Percentiles rank a stretch among this genome's conserved stretches.
Conservation (phyloP, 805 yeast genomes). For the Kodamaea neixiangensis region DNA sequence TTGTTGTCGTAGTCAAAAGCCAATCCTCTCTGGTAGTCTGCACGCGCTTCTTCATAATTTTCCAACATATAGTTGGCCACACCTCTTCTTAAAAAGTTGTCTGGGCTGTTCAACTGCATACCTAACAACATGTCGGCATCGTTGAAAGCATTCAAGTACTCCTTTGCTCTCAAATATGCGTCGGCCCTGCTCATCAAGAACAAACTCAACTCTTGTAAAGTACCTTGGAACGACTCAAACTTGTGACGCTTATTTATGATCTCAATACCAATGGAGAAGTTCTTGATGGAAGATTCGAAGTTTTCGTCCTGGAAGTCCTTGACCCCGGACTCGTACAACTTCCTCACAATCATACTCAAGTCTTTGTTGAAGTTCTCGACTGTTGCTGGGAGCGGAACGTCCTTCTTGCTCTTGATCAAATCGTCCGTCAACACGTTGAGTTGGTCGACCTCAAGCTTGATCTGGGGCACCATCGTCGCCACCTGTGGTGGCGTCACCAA, state of each 20-base stretch:
- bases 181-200: slow-evolving; percentile 73
- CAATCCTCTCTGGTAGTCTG: slow-evolving; percentile 72
- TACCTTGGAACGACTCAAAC: slow-evolving; percentile 73
- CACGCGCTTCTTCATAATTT: slow-evolving; percentile 60
- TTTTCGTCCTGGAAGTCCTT: slow-evolving; percentile 55
- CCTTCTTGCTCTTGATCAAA: slow-evolving; percentile 42
- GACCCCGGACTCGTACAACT: slow-evolving; percentile 65
- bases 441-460: slow-evolving; percentile 45
- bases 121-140: slow-evolving; percentile 69
- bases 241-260: slow-evolving; percentile 67
- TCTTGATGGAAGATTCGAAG: slow-evolving; percentile 61
- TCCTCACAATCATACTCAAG: slow-evolving; percentile 58
- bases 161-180: slow-evolving; percentile 56
- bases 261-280: slow-evolving; percentile 65
- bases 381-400: slow-evolving; percentile 57
- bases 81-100: slow-evolving; percentile 71
- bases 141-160: slow-evolving; percentile 59
- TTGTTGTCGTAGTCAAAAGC: slow-evolving; percentile 58
- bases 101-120: slow-evolving; percentile 61
- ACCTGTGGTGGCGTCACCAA: slow-evolving; percentile 21
- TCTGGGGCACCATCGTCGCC: slow-evolving; percentile 24
- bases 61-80: slow-evolving; percentile 64
- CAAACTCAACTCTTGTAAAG: slow-evolving; percentile 65
- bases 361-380: slow-evolving; percentile 57
- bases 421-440: slow-evolving; percentile 39